Conservation (phyloP, 345 rosid genomes). For the Euphorbia tirucalli region DNA sequence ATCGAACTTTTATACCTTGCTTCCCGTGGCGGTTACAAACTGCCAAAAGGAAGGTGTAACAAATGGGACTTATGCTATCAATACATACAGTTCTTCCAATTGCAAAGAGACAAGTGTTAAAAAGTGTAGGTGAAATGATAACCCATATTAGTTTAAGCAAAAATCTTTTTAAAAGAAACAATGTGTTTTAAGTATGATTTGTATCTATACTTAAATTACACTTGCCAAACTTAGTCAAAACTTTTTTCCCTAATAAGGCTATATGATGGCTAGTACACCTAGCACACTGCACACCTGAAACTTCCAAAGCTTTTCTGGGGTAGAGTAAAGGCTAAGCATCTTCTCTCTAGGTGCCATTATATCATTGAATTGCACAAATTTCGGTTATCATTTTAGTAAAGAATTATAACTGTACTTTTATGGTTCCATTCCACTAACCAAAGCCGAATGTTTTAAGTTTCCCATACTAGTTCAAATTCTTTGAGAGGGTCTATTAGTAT, state of each 20-base stretch:
- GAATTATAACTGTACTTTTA: neutral
- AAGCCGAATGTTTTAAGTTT: neutral
- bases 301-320: neutral
- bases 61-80: constrained; percentile 13
- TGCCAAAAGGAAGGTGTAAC: constrained; percentile 26
- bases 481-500: no score
- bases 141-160: constrained; percentile 15
- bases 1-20: constrained; percentile 20
- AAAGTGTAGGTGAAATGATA: constrained; percentile 18
- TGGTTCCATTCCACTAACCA: neutral
- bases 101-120: constrained; percentile 11
- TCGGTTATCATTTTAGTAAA: neutral
- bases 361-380: neutral
- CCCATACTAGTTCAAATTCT: neutral
- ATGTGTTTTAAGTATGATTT: constrained; percentile 10
- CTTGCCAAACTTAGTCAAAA: constrained; percentile 4
- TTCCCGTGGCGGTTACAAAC: constrained; percentile 32
- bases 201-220: neutral
- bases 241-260: neutral
- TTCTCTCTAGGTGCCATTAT: neutral
- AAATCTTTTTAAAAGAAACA: neutral
- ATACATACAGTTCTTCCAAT: constrained; percentile 19
- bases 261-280: constrained; percentile 8
- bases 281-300: neutral
- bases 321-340: constrained; percentile 14